Percentiles rank a stretch among this genome's conserved stretches.
Conservation (phyloP, 2,329 filamentous ascomycete species). For the Lithohypha guttulata region DNA sequence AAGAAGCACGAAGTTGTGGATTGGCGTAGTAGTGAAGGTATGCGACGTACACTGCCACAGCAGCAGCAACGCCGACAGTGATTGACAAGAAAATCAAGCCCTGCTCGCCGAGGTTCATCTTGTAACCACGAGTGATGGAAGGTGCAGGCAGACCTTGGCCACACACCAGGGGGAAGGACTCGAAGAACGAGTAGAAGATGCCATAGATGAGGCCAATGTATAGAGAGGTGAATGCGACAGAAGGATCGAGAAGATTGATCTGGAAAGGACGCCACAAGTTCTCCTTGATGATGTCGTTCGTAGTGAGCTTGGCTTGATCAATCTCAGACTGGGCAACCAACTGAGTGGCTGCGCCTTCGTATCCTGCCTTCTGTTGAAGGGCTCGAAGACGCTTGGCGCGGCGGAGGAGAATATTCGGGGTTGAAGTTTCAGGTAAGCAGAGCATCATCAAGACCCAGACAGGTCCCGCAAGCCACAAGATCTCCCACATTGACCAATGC, state of each 20-base stretch:
- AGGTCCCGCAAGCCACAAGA: constrained; percentile 51
- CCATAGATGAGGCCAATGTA: constrained; percentile 50
- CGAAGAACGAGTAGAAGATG: constrained; percentile 47
- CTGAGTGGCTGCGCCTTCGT: too few relatives aligned
- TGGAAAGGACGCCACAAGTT: constrained; percentile 48
- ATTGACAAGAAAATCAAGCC: constrained; percentile 53
- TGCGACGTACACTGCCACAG: constrained; percentile 38
- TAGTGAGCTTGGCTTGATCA: constrained; percentile 45
- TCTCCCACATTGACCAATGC: constrained; percentile 51
- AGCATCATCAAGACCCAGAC: constrained; percentile 52
- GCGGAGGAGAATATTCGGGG: constrained; percentile 49
- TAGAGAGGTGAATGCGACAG: constrained; percentile 50
- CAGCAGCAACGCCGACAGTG: constrained; percentile 45
- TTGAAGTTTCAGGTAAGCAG: constrained; percentile 54
- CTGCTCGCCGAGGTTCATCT: constrained; percentile 47
- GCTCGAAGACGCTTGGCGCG: constrained; percentile 52
- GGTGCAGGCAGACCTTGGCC: constrained; percentile 27
- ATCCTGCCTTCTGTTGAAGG: constrained; percentile 45
- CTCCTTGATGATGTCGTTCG: constrained; percentile 38
- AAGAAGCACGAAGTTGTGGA: neutral
- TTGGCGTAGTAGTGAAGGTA: constrained; percentile 42
- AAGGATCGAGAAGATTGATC: constrained; percentile 51
- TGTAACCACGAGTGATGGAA: constrained; percentile 40
- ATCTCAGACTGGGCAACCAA: constrained; percentile 56
- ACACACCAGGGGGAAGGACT: constrained; percentile 57